phyloP scores from a whole-genome alignment of 495 filamentous ascomycete species.

The Penicillium ochrochloron region DNA sequence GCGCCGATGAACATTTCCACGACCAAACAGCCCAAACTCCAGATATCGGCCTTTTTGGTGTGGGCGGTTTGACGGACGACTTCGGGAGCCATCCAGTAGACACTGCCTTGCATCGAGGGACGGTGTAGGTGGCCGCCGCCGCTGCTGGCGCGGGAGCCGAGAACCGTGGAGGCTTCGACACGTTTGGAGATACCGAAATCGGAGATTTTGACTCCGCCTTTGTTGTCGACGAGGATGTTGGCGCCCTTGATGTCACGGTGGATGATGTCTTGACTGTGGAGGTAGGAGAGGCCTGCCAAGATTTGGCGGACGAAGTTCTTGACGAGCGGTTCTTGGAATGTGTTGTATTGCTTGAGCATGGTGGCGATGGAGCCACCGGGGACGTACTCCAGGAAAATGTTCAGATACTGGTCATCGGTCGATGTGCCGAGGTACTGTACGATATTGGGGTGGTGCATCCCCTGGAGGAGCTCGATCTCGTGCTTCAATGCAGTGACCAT shows the following conservation, averaged over 20 bases:
- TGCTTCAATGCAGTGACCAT: constrained; percentile 98
- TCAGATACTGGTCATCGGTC: constrained; percentile 88
- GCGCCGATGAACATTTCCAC: constrained; percentile 99
- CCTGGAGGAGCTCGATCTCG: constrained; percentile 92
- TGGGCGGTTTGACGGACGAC: constrained; percentile 97
- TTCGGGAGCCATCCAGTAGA: constrained; percentile 99
- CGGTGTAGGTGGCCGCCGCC: constrained; percentile 71
- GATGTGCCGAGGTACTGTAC: constrained; percentile 96
- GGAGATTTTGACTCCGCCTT: constrained; percentile 98
- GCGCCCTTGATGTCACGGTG: constrained; percentile 99
- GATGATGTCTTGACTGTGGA: constrained; percentile 95
- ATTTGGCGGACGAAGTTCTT: constrained; percentile 98
- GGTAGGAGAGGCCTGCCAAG: constrained; percentile 88
- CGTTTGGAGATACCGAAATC: constrained; percentile 99
- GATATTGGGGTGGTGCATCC: constrained; percentile 95
- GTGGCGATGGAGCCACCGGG: constrained; percentile 95
- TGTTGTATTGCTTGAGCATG: constrained; percentile 98
- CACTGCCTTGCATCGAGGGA: constrained; percentile 92
- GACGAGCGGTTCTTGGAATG: constrained; percentile 88
- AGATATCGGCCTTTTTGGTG: constrained; percentile 99
- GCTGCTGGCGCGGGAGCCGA: constrained; percentile 58
- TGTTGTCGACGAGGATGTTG: constrained; percentile 99
- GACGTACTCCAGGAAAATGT: constrained; percentile 99
- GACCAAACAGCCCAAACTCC: constrained; percentile 94
- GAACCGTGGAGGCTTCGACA: constrained; percentile 75